These are phyloP conservation scores for Diaporthe sp. DNA, from an alignment of 2,329 filamentous ascomycete genomes.

Conservation along the genomic window DNA sequence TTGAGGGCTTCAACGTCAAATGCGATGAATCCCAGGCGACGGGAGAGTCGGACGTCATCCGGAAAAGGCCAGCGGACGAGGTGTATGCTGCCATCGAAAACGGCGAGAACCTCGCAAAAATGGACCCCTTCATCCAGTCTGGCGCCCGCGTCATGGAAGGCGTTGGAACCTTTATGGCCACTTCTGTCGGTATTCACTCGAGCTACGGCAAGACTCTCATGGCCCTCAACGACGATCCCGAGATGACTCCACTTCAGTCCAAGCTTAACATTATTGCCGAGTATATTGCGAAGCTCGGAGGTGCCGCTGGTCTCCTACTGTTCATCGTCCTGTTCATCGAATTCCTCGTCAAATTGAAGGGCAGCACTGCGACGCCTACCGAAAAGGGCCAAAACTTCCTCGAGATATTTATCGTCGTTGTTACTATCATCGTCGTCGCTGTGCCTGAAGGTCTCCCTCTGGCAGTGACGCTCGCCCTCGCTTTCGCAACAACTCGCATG, in stretches of 20 bases:
- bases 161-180: constrained; percentile 79
- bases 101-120: constrained; percentile 73
- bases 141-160: constrained; percentile 83
- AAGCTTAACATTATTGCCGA: constrained; percentile 81
- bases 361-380: constrained; percentile 64
- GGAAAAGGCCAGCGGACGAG: constrained; percentile 74
- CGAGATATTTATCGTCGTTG: constrained; percentile 80
- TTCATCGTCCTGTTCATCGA: constrained; percentile 90
- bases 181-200: constrained; percentile 78
- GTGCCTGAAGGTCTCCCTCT: constrained; percentile 82
- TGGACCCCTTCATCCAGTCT: constrained; percentile 88
- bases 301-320: constrained; percentile 79
- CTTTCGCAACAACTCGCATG: constrained; percentile 83
- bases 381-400: constrained; percentile 83
- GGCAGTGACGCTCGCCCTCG: constrained; percentile 80
- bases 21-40: constrained; percentile 83
- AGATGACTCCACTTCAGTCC: constrained; percentile 80
- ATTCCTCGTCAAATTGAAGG: constrained; percentile 77
- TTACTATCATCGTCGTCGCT: constrained; percentile 83
- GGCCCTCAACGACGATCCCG: constrained; percentile 77
- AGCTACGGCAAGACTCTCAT: constrained; percentile 82
- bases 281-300: constrained; percentile 82
- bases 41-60: constrained; percentile 81
- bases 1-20: constrained; percentile 78
- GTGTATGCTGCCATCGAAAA: constrained; percentile 77